Percentiles rank a stretch among this genome's conserved stretches.
These are phyloP conservation scores for Suillus brevipes DNA, from an alignment of 768 basidiomycete genomes.

Conservation along the genomic window DNA sequence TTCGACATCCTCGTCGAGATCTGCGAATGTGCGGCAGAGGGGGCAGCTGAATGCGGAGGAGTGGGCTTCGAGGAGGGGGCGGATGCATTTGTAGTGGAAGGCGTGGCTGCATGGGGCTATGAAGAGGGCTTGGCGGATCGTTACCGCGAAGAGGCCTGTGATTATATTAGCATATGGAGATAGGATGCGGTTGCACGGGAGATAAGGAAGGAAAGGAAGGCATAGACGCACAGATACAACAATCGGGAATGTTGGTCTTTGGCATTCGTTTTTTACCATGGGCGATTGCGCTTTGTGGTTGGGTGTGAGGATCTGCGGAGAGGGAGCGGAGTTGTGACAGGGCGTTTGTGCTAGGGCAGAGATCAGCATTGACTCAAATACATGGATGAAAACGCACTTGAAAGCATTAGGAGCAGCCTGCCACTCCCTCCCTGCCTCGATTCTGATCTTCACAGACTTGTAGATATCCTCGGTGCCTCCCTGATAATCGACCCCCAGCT, in stretches of 20 bases:
- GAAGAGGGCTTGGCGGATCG: conserved; percentile 94
- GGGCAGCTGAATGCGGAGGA: conserved; percentile 95
- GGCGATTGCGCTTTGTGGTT: conserved; percentile 12
- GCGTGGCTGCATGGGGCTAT: conserved; percentile 98
- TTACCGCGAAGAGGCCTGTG: conserved; percentile 76
- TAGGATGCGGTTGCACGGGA: background rate
- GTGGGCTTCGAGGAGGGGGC: conserved; percentile 85
- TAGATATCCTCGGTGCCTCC: conserved; percentile 98
- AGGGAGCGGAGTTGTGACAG: conserved; percentile 82
- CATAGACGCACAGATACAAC: conserved; percentile 83
- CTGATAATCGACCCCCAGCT: conserved; percentile 97
- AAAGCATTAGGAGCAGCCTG: conserved; percentile 84
- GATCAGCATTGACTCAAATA: background rate
- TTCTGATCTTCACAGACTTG: conserved; percentile 93
- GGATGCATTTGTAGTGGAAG: conserved; percentile 96
- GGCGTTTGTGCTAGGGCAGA: conserved; percentile 57
- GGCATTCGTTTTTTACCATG: conserved; percentile 30
- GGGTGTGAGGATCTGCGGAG: conserved; percentile 38
- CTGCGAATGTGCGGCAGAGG: conserved; percentile 90
- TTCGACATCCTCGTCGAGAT: conserved; percentile 95
- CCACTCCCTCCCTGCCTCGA: conserved; percentile 92
- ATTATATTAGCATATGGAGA: conserved; percentile 7
- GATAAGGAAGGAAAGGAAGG: background rate
- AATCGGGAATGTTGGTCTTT: conserved; percentile 66
- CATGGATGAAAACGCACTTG: conserved; percentile 46